Percentiles rank a stretch among this genome's conserved stretches.
Evolutionary conservation across 2,329 filamentous ascomycete species (phyloP).

Genomic region (Aspergillus niger): DNA sequence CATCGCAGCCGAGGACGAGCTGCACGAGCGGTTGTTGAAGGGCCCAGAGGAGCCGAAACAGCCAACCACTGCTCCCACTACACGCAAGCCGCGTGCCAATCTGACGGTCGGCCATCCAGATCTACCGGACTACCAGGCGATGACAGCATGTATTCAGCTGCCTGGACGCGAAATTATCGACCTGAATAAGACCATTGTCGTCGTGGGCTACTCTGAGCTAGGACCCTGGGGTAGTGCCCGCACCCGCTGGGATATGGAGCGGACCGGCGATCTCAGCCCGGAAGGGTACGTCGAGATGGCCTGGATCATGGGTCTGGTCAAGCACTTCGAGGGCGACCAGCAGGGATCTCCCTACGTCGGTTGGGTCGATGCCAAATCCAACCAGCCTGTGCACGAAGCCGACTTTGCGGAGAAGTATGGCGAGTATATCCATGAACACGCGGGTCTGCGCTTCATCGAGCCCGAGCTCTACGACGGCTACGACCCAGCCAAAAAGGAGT

Average conservation of each 20-base stretch:
- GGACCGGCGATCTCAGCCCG: neutral
- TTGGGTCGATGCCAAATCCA: slow-evolving; percentile 4
- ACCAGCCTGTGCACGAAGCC: neutral
- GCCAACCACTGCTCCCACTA: neutral
- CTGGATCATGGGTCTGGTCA: slow-evolving; percentile 13
- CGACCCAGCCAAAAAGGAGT: slow-evolving; percentile 92
- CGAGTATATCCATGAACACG: slow-evolving; percentile 74
- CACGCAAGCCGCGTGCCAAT: neutral
- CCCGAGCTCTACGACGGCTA: neutral
- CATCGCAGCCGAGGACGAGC: neutral
- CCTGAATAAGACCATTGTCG: neutral
- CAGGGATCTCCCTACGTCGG: neutral
- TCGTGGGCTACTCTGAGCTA: slow-evolving; percentile 8
- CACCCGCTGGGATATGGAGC: slow-evolving; percentile 13
- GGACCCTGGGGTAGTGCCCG: slow-evolving; percentile 14
- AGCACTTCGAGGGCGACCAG: neutral
- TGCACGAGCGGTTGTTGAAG: neutral
- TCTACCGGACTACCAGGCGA: neutral
- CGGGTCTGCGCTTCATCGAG: slow-evolving; percentile 83
- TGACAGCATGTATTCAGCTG: neutral
- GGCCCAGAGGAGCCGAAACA: neutral
- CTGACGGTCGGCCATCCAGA: slow-evolving; percentile 3
- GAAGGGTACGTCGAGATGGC: slow-evolving; percentile 13
- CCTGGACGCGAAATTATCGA: neutral
- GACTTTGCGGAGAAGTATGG: slow-evolving; percentile 3